Base-by-base conservation (phyloP, 1,139 yeast species). In the Candida mesenterica region DNA sequence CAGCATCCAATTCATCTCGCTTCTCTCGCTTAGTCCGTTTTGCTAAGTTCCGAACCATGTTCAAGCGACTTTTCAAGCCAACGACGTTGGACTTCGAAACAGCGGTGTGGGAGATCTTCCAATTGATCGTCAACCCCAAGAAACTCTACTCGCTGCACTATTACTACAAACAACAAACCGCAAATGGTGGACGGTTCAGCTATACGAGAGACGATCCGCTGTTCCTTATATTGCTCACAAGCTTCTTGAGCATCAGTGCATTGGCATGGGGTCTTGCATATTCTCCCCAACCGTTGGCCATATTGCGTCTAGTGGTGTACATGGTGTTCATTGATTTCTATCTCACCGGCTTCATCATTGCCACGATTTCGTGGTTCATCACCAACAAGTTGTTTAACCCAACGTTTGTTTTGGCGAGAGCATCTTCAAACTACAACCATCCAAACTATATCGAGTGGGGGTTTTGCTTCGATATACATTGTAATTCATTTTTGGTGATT, bases 171-270 rank as follows among this genome's bases (percentile, higher is more conserved):
- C 71, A 65, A 41, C 65, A 61, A 38, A 45, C 54, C 30, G 41
- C 51, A 12, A 50, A 48, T 33, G 55, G 49, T 37, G 62, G 65
- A 12, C 54, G 53, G 36, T 48, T 55, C 32, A 59, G 61, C 43
- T 87, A 92, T 80, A 82, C 95, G 0, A 68, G 97, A 46, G 97
- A 89, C 55, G 97, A 89, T 55, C 97, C 97, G 0, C 82, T 94
- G 23, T 89, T 89, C 55, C 79, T 86, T 40, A 75, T 89, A 28
- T 64, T 89, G 31, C 66, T 88, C 34, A 76, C 88, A 12, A 63
- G 70, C 2, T 74, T 88, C 42, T 61, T 89, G 20, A 70, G 79
- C 2, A 57, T 86, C 10, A 80, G 92, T 45, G 96, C 96, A 0
- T 53, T 89, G 23, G 94, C 90, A 4, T 89, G 97, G 97, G 96